phyloP scores from a whole-genome alignment of 2,329 filamentous ascomycete species.

The Zarea fungicola region DNA sequence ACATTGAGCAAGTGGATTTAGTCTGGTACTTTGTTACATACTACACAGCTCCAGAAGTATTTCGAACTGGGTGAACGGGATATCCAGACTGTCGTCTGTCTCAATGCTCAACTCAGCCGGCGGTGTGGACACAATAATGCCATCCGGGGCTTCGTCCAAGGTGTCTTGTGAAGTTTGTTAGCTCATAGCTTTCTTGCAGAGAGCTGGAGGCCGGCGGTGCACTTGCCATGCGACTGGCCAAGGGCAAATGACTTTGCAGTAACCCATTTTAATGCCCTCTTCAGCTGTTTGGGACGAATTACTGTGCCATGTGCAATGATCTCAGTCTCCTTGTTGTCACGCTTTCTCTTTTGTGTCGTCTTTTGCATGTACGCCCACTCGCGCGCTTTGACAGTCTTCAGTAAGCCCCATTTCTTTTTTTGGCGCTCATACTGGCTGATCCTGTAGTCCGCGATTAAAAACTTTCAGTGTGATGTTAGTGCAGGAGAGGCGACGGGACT shows the following conservation, averaged over 20 bases:
- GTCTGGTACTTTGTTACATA: background rate
- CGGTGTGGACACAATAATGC: background rate
- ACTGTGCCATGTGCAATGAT: background rate
- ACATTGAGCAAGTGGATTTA: too few relatives aligned
- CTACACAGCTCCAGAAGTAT: background rate
- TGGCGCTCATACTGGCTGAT: background rate
- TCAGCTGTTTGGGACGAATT: background rate
- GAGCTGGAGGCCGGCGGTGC: background rate
- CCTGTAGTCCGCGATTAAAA: background rate
- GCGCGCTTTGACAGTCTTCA: background rate
- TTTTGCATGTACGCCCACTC: background rate
- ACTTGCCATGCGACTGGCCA: background rate
- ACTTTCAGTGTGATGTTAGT: background rate
- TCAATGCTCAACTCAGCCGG: background rate
- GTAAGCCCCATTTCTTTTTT: background rate
- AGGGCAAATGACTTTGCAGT: background rate
- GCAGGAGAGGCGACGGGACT: background rate
- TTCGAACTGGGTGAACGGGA: background rate
- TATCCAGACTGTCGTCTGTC: background rate
- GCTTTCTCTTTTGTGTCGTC: background rate
- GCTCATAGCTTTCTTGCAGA: background rate
- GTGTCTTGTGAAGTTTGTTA: background rate
- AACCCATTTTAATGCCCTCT: background rate
- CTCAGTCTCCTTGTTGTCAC: background rate
- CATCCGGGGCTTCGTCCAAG: background rate